Evolutionary conservation across 2,329 filamentous ascomycete genomes (phyloP).

Genomic region (Penicillium brasilianum): DNA sequence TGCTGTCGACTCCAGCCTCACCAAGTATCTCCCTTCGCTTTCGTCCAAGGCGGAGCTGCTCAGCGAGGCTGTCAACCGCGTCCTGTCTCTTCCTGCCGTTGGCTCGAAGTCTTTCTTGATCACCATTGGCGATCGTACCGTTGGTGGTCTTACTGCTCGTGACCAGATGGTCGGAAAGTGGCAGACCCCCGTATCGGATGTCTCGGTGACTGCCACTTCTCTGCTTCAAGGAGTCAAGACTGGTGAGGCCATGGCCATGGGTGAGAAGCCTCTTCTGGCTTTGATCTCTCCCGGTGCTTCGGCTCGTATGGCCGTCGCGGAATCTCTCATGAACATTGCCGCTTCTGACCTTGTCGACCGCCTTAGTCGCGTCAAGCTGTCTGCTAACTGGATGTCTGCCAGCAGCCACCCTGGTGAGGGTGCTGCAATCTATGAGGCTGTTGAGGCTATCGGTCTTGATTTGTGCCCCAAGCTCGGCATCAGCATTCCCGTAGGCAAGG

Average conservation of each 20-base stretch:
- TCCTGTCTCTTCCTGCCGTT: conserved; percentile 83
- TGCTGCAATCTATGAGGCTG: conserved; percentile 89
- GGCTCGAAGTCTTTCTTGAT: conserved; percentile 98
- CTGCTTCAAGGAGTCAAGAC: conserved; percentile 73
- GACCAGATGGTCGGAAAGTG: conserved; percentile 97
- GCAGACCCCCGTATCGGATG: conserved; percentile 93
- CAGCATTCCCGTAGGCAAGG: conserved; percentile 94
- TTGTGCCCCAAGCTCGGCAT: conserved; percentile 89
- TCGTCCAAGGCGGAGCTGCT: conserved; percentile 56
- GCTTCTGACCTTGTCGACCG: conserved; percentile 76
- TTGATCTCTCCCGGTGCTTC: conserved; percentile 89
- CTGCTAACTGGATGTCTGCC: conserved; percentile 99
- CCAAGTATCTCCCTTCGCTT: conserved; percentile 66
- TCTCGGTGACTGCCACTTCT: conserved; percentile 86
- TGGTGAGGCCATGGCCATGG: conserved; percentile 98
- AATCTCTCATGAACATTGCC: conserved; percentile 90
- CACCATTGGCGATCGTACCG: conserved; percentile 90
- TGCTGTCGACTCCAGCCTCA: conserved; percentile 76
- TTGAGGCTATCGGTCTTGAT: conserved; percentile 89
- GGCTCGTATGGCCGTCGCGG: conserved; percentile 93
- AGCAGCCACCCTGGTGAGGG: conserved; percentile 91
- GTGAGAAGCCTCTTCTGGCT: conserved; percentile 86
- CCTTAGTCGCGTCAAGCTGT: conserved; percentile 80
- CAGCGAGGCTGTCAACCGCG: conserved; percentile 76
- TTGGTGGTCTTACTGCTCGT: conserved; percentile 83